Conservation (phyloP, 176 grass and related monocot species). For the Carex kokanica region DNA sequence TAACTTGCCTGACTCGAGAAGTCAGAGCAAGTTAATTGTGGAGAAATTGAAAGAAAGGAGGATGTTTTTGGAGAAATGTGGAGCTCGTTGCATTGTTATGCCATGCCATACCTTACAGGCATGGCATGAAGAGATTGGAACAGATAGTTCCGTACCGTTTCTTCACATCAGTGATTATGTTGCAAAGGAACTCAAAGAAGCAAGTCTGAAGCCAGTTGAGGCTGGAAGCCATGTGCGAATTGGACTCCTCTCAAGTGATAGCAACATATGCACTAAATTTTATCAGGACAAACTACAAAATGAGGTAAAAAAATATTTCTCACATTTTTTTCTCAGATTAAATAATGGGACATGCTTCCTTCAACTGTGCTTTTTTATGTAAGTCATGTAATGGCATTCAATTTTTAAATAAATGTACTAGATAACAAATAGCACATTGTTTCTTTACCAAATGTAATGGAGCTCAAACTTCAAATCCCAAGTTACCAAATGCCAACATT, state of each 20-base stretch:
- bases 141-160: constrained; percentile 54
- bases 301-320: constrained; percentile 32
- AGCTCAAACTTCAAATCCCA: neutral
- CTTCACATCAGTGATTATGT: constrained; percentile 60
- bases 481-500: neutral
- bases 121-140: constrained; percentile 58
- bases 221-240: constrained; percentile 66
- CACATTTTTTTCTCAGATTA: neutral
- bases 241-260: constrained; percentile 48
- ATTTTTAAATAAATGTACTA: neutral
- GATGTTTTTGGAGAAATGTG: constrained; percentile 54
- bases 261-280: constrained; percentile 8
- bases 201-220: constrained; percentile 63
- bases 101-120: constrained; percentile 59
- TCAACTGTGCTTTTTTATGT: neutral
- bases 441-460: neutral
- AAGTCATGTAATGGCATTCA: neutral
- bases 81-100: constrained; percentile 75
- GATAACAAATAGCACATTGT: neutral
- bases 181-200: constrained; percentile 46
- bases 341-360: neutral
- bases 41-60: constrained; percentile 49
- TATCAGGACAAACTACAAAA: constrained; percentile 57
- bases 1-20: constrained; percentile 26
- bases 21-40: constrained; percentile 32